A percentile compares a stretch with the other conserved stretches of the same genome.
These are phyloP conservation scores for Trichoderma arundinaceum DNA, from an alignment of 2,329 filamentous ascomycete genomes.

Conservation along the genomic window DNA sequence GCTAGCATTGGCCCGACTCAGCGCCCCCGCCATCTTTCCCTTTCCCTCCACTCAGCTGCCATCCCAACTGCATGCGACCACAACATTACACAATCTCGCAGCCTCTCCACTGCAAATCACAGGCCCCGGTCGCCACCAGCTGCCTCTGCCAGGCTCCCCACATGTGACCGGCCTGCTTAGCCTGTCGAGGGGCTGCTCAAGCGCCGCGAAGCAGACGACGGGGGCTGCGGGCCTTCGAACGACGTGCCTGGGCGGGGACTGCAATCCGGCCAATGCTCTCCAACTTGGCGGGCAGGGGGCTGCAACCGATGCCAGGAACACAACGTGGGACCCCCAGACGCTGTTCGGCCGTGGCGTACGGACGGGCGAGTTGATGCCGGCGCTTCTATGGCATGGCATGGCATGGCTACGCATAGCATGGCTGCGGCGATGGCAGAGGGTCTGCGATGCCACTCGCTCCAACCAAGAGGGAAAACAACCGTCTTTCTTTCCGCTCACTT, in stretches of 20 bases:
- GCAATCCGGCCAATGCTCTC: conserved; percentile 16
- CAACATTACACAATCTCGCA: conserved; percentile 25
- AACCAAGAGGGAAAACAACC: not conserved
- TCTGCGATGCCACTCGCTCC: conserved; percentile 13
- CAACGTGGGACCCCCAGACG: conserved; percentile 27
- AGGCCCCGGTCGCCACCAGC: conserved; percentile 11
- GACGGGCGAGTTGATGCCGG: conserved; percentile 3
- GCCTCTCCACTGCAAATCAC: conserved; percentile 30
- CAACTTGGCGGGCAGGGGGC: conserved; percentile 7
- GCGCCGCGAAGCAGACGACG: conserved; percentile 4
- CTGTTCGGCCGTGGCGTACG: conserved; percentile 9
- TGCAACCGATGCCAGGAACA: conserved; percentile 30
- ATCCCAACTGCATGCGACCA: not conserved
- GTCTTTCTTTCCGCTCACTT: not conserved
- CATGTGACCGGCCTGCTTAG: conserved; percentile 7
- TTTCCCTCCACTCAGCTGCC: not conserved
- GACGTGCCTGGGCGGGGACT: conserved; percentile 10
- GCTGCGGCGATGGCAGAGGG: conserved; percentile 15
- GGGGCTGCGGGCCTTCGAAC: conserved; percentile 4
- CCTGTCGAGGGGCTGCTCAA: not conserved
- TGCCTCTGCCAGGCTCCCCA: conserved; percentile 17
- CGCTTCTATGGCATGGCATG: not conserved
- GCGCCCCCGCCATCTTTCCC: conserved; percentile 4
- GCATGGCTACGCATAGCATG: not conserved
- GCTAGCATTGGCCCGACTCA: conserved; percentile 4